Evolutionary conservation across 140 eudicot genomes (phyloP).

Genomic region (Erigeron philadelphicus): DNA sequence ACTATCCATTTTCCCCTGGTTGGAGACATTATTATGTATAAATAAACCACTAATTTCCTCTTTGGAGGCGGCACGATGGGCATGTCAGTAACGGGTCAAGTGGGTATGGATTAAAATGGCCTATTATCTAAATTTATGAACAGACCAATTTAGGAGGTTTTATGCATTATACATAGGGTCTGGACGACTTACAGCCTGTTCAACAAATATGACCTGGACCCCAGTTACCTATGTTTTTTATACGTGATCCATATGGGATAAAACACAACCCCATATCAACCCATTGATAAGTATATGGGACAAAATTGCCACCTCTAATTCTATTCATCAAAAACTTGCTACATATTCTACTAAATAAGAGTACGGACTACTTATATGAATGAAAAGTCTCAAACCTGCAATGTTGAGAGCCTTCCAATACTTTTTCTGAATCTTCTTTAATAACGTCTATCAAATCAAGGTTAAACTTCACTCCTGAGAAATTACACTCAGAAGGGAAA

Average conservation of each 20-base stretch:
- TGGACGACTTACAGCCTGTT: background rate
- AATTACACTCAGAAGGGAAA: conserved; percentile 93
- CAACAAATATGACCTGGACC: background rate
- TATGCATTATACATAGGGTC: background rate
- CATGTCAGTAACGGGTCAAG: background rate
- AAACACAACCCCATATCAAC: background rate
- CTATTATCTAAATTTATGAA: background rate
- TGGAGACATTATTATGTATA: conserved; percentile 8
- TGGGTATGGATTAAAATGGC: background rate
- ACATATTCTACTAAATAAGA: background rate
- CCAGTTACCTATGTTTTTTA: background rate
- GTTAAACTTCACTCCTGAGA: conserved; percentile 79
- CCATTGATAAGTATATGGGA: background rate
- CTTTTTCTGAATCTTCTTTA: conserved; percentile 50
- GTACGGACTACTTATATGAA: background rate
- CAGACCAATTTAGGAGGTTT: background rate
- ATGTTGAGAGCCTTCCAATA: conserved; percentile 41
- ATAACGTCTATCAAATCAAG: conserved; percentile 57
- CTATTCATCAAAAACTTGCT: conserved; percentile 5
- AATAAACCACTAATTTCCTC: conserved; percentile 8
- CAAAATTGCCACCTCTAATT: conserved; percentile 2
- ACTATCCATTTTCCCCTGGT: conserved; percentile 76
- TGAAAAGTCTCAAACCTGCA: conserved; percentile 40
- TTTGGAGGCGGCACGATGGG: background rate
- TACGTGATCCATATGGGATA: background rate